Conservation (phyloP, 2,329 filamentous ascomycete genomes). For the Xylaria polymorpha region DNA sequence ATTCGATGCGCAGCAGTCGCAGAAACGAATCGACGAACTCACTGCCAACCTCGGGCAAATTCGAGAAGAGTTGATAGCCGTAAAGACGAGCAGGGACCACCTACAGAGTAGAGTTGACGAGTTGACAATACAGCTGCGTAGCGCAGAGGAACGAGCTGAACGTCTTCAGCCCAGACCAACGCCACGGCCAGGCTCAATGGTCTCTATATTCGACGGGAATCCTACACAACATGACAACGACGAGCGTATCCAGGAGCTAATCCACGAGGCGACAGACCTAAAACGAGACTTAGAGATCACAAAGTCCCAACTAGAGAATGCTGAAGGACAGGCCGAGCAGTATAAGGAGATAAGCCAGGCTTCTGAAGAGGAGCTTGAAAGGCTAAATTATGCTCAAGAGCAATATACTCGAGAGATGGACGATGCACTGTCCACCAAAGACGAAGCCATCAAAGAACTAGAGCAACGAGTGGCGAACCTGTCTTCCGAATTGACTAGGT, state of each 20-base stretch:
- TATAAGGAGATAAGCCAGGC: slow-evolving; percentile 90
- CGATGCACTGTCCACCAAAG: slow-evolving; percentile 77
- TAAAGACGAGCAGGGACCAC: slow-evolving; percentile 89
- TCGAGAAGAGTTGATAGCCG: slow-evolving; percentile 86
- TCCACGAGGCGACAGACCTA: slow-evolving; percentile 84
- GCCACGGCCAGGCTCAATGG: slow-evolving; percentile 62
- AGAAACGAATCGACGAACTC: slow-evolving; percentile 93
- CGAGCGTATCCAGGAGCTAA: slow-evolving; percentile 80
- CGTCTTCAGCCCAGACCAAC: slow-evolving; percentile 84
- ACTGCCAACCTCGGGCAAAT: slow-evolving; percentile 81
- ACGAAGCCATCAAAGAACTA: slow-evolving; percentile 81
- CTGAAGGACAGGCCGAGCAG: slow-evolving; percentile 83
- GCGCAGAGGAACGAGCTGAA: slow-evolving; percentile 86
- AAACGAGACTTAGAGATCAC: slow-evolving; percentile 87
- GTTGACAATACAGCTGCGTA: slow-evolving; percentile 85
- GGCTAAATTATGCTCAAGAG: slow-evolving; percentile 82
- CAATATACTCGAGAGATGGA: slow-evolving; percentile 91
- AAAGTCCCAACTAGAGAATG: slow-evolving; percentile 81
- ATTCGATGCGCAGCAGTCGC: slow-evolving; percentile 86
- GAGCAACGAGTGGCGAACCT: slow-evolving; percentile 87
- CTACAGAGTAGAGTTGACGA: slow-evolving; percentile 90
- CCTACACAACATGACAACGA: slow-evolving; percentile 62
- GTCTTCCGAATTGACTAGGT: slow-evolving; percentile 80
- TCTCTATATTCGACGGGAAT: slow-evolving; percentile 55
- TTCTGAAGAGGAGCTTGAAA: slow-evolving; percentile 87